phyloP scores from a whole-genome alignment of 2,329 filamentous ascomycete genomes.

The Botrytis fragariae region DNA sequence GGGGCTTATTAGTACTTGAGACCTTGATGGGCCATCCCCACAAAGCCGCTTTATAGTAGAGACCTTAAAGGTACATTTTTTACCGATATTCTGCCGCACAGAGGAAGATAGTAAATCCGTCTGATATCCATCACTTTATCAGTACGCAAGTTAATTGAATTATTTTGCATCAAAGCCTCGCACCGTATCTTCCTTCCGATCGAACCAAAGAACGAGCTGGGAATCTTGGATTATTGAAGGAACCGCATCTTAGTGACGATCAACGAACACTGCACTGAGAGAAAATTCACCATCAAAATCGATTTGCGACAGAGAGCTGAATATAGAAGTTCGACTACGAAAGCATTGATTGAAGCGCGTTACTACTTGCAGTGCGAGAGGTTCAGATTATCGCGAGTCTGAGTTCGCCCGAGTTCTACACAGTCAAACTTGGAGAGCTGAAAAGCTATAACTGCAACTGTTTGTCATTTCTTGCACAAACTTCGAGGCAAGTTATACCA shows the following conservation, averaged over 20 bases:
- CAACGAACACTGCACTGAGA: neutral
- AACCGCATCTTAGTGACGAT: neutral
- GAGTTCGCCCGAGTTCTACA: neutral
- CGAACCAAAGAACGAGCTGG: neutral
- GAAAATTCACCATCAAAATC: neutral
- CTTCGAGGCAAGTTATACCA: neutral
- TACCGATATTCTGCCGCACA: conserved; percentile 5
- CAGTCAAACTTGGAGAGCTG: conserved; percentile 6
- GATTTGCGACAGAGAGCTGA: conserved; percentile 2
- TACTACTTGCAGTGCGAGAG: neutral
- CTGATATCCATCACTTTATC: neutral
- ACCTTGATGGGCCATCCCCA: conserved; percentile 9
- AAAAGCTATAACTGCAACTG: conserved; percentile 2
- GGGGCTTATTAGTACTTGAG: conserved; percentile 6
- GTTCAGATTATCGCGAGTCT: neutral
- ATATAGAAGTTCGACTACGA: neutral
- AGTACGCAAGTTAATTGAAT: neutral
- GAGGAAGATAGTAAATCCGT: conserved; percentile 15
- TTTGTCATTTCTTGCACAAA: conserved; percentile 1
- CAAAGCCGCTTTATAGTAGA: conserved; percentile 17
- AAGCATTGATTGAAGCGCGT: conserved; percentile 1
- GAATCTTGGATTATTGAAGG: neutral
- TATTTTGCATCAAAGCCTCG: neutral
- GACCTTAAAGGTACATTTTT: neutral
- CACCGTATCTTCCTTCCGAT: neutral